Percentiles rank a stretch among this genome's conserved stretches.
phyloP scores from a whole-genome alignment of 108 stramenopile species.

The Tribonema minus region DNA sequence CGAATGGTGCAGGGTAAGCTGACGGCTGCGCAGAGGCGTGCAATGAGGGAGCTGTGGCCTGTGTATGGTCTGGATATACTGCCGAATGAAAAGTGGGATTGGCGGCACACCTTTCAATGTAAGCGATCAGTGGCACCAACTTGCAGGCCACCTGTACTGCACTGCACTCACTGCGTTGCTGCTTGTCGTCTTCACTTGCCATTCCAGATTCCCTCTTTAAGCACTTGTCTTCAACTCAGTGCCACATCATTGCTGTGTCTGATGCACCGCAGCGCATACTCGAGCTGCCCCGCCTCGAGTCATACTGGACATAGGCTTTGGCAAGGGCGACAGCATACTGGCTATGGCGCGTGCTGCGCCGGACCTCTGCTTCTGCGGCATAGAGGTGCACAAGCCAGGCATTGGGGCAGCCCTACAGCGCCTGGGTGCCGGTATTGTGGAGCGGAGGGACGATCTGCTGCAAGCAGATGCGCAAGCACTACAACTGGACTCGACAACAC shows the following conservation, averaged over 20 bases:
- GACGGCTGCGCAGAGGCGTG: too few relatives aligned
- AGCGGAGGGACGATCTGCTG: too few relatives aligned
- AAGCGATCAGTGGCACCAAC: not conserved
- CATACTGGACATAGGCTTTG: not conserved
- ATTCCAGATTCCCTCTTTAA: not conserved
- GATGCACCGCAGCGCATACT: too few relatives aligned
- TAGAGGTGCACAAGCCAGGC: not conserved
- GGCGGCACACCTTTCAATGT: not conserved
- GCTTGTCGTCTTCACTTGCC: not conserved
- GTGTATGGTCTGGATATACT: not conserved
- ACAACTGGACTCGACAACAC: not conserved
- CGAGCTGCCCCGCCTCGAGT: too few relatives aligned
- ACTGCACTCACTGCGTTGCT: not conserved
- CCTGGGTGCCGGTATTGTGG: too few relatives aligned
- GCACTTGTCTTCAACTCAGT: not conserved
- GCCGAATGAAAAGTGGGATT: not conserved
- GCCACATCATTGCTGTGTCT: too few relatives aligned
- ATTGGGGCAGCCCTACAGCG: not conserved
- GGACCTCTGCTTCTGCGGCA: not conserved
- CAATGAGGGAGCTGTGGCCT: not conserved
- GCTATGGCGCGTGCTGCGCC: not conserved
- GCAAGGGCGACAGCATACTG: not conserved
- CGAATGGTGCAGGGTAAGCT: too few relatives aligned
- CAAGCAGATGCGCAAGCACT: too few relatives aligned
- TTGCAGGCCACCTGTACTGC: not conserved